A percentile compares a stretch with the other conserved stretches of the same genome.
phyloP scores from a whole-genome alignment of 208 protist species.

The Trypanosoma rangeli region DNA sequence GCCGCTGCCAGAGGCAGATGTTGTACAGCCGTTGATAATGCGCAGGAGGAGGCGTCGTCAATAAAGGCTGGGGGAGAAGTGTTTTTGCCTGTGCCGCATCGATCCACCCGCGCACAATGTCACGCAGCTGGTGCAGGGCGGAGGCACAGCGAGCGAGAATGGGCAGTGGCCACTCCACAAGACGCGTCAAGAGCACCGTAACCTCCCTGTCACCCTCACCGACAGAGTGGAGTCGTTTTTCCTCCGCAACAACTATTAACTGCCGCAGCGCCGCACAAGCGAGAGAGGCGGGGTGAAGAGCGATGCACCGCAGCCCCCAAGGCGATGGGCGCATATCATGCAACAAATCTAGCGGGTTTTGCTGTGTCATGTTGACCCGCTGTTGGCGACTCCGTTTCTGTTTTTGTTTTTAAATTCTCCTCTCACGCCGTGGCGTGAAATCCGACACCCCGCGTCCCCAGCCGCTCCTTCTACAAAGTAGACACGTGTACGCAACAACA shows the following conservation, averaged over 20 bases:
- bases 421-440: no score
- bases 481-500: background rate
- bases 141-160: slow-evolving; percentile 7
- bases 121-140: slow-evolving; percentile 2
- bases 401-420: no score
- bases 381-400: no score
- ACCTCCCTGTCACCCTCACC: background rate
- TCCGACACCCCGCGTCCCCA: no score
- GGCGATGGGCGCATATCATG: background rate
- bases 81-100: background rate
- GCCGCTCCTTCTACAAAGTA: background rate
- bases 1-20: slow-evolving; percentile 75
- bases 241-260: slow-evolving; percentile 15
- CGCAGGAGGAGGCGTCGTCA: background rate
- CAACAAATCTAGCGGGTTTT: background rate
- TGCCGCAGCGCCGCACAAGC: slow-evolving; percentile 10
- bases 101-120: slow-evolving; percentile 11
- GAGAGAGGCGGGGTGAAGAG: background rate
- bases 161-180: slow-evolving; percentile 17
- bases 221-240: background rate
- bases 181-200: slow-evolving; percentile 2
- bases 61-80: background rate
- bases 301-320: slow-evolving; percentile 20
- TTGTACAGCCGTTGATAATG: slow-evolving; percentile 48
- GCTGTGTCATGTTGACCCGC: background rate